phyloP scores from a whole-genome alignment of 2,329 filamentous ascomycete species.

The Helminthosporium solani region DNA sequence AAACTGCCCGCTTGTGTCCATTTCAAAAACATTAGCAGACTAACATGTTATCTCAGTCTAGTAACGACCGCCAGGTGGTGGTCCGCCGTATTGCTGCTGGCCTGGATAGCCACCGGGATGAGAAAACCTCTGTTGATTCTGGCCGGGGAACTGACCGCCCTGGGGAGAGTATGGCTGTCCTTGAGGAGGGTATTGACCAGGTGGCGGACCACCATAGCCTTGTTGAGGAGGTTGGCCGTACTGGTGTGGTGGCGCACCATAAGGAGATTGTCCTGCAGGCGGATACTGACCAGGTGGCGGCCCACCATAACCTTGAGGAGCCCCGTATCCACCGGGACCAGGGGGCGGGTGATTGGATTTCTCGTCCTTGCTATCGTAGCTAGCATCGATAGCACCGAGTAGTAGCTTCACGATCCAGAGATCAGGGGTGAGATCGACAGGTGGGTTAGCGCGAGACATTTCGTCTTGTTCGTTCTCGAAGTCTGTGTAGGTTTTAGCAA shows the following conservation, averaged over 20 bases:
- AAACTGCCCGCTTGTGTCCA: background rate
- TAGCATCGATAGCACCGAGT: slow-evolving; percentile 65
- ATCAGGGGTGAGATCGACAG: slow-evolving; percentile 64
- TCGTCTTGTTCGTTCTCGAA: slow-evolving; percentile 68
- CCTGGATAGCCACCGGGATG: slow-evolving; percentile 13
- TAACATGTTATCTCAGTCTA: background rate
- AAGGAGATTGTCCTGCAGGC: slow-evolving; percentile 18
- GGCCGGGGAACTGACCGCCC: slow-evolving; percentile 1
- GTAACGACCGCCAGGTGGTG: slow-evolving; percentile 22
- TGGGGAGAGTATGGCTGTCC: no score
- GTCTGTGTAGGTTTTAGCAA: slow-evolving; percentile 45
- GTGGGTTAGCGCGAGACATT: slow-evolving; percentile 62
- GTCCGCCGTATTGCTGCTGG: slow-evolving; percentile 18
- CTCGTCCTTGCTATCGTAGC: slow-evolving; percentile 67
- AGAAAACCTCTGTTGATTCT: slow-evolving; percentile 14
- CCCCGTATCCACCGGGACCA: slow-evolving; percentile 8
- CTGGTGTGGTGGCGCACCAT: slow-evolving; percentile 13
- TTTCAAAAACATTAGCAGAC: background rate
- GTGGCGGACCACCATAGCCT: slow-evolving; percentile 13
- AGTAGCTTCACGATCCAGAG: slow-evolving; percentile 69
- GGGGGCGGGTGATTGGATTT: slow-evolving; percentile 46
- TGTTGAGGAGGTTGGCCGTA: slow-evolving; percentile 12
- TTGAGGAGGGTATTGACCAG: background rate
- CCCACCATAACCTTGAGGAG: slow-evolving; percentile 17
- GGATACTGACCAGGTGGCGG: slow-evolving; percentile 22